Base-by-base conservation (phyloP, 495 filamentous ascomycete species). In the Trichodelitschia bisporula region DNA sequence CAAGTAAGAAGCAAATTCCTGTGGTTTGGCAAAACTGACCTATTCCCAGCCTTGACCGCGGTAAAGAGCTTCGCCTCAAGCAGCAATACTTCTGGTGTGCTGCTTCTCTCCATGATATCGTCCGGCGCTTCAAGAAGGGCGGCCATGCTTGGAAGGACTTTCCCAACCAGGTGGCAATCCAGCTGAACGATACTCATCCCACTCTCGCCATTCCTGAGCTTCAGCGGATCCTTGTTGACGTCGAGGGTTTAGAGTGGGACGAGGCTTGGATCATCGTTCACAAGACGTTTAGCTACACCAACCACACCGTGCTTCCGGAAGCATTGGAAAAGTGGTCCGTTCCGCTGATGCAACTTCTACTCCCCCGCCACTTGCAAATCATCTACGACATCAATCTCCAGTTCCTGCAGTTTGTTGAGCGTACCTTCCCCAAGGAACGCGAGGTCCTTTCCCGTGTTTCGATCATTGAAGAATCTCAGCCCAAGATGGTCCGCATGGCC, bases 51-150 rank as follows among this genome's bases (percentile, higher is more conserved):
- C 63, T 97, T 18, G 84, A 92, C 33, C 72, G 77, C 36, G 86
- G 86, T 31, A 97, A 97, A 52, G 86, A 97, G 54, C 72, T 97
- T 33, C 75, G 86, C 32, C 57, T 97, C 45, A 97, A 95, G 62
- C 86, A 97, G 48, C 86, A 97, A 50, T 97, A 97, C 61, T 97
- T 97, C 58, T 97, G 86, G 86, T 90, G 90, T 52, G 83, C 86
- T 30, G 86, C 86, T 4, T 95, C 89, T 11, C 59, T 97, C 4
- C 79, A 71, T 45, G 86, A 97, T 43, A 95, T 97, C 54, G 72
- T 97, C 30, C 76, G 86, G 15, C 69, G 86, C 26, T 97, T 95
- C 65, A 95, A 93, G 61, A 97, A 97, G 62, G 69, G 79, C 14
- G 80, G 77, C 52, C 66, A 84, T 38, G 53, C 77, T 4, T 97